These are phyloP conservation scores for Ascomycota sp. DNA, from an alignment of 2,329 filamentous ascomycete species.

Conservation along the genomic window DNA sequence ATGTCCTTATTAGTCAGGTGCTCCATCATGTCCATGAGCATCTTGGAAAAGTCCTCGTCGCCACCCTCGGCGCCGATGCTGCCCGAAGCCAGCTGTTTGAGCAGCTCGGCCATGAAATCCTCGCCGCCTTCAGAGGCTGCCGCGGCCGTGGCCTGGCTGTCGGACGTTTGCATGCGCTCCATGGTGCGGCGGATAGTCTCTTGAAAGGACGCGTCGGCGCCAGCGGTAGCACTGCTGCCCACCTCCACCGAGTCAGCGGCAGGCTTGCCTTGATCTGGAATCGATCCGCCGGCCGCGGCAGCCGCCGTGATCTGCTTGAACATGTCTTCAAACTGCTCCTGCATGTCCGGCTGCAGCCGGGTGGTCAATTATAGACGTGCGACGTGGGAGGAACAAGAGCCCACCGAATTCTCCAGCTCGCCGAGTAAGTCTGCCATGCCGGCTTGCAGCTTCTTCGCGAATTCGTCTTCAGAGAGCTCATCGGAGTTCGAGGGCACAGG, in stretches of 20 bases:
- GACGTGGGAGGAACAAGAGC: conserved; percentile 5
- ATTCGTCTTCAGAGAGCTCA: conserved; percentile 50
- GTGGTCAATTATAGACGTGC: background rate
- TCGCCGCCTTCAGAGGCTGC: conserved; percentile 46
- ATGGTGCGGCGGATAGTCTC: conserved; percentile 87
- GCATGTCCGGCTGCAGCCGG: conserved; percentile 40
- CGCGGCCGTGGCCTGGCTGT: conserved; percentile 65
- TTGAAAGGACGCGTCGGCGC: conserved; percentile 50
- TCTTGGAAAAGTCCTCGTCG: conserved; percentile 82
- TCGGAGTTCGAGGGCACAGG: conserved; percentile 6
- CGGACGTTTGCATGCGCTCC: conserved; percentile 85
- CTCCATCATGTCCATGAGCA: conserved; percentile 97
- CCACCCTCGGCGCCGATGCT: conserved; percentile 32
- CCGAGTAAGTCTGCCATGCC: conserved; percentile 74
- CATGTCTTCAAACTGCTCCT: conserved; percentile 58
- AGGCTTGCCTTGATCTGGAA: conserved; percentile 4
- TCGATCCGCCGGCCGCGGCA: conserved; percentile 11
- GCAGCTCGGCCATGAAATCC: conserved; percentile 76
- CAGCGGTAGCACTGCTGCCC: conserved; percentile 13
- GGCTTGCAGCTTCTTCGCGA: conserved; percentile 68
- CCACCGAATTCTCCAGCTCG: conserved; percentile 41
- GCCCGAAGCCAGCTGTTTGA: conserved; percentile 58
- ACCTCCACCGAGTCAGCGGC: conserved; percentile 7
- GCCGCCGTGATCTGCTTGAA: conserved; percentile 50
- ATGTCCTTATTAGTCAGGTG: conserved; percentile 97